Conservation (phyloP, 2,329 filamentous ascomycete species). For the Pseudocercospora musae region DNA sequence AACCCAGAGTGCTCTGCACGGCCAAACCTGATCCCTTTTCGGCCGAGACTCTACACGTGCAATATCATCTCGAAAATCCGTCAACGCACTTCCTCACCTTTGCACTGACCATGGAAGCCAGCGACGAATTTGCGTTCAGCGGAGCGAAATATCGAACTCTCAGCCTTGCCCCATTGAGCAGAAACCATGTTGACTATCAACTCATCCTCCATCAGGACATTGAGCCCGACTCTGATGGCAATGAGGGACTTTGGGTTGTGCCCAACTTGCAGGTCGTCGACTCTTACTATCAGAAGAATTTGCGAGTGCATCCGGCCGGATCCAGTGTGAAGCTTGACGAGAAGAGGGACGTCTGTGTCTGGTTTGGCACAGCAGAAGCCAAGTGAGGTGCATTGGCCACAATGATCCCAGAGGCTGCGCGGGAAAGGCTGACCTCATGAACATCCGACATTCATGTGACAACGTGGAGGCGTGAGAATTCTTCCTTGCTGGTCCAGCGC, state of each 20-base stretch:
- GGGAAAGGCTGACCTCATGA: neutral
- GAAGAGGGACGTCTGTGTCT: constrained; percentile 41
- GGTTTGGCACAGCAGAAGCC: neutral
- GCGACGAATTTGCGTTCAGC: constrained; percentile 87
- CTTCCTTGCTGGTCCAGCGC: neutral
- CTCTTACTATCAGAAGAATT: constrained; percentile 87
- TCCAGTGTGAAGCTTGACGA: constrained; percentile 61
- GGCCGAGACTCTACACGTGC: constrained; percentile 40
- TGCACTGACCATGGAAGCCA: constrained; percentile 85
- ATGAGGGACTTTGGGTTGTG: constrained; percentile 60
- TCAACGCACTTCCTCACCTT: constrained; percentile 95
- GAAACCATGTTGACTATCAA: constrained; percentile 69
- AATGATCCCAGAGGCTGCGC: too few relatives aligned
- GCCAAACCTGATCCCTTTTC: constrained; percentile 25
- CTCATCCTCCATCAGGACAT: constrained; percentile 61
- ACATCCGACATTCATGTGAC: neutral
- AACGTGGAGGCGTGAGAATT: neutral
- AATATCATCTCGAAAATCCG: constrained; percentile 84
- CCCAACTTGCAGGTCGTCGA: constrained; percentile 77
- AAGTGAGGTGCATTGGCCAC: neutral
- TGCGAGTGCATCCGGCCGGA: constrained; percentile 76
- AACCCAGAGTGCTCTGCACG: constrained; percentile 74
- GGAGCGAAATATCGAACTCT: constrained; percentile 78
- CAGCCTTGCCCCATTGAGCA: constrained; percentile 77
- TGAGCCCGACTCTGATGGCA: constrained; percentile 5